Evolutionary conservation across 2,329 filamentous ascomycete species (phyloP), one percentile per base, ranked within the genome.

Genomic region (Cercospora brassicicola): DNA sequence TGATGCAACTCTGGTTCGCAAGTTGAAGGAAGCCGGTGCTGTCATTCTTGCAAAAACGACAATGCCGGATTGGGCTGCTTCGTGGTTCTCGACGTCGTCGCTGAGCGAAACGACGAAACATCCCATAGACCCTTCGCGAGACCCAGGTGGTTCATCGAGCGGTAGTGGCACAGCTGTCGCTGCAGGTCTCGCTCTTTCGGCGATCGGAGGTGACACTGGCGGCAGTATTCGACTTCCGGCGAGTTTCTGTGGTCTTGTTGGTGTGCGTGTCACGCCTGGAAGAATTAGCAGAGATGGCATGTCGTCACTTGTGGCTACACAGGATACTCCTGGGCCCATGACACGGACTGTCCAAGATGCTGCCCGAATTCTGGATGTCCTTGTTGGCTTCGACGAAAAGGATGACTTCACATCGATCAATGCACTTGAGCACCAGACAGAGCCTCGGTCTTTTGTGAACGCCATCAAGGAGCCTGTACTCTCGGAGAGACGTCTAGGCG

Each of bases 161-260:
- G 75, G 75, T 11, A 75, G 71, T 15, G 75, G 71, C 33, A 74
- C 74, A n/a, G 76, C 73, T 15, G 70, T 77, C 1, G 76, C 72
- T 8, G 69, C 74, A 10, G 68, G 67, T 3, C 71, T 76, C 59
- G 74, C 72, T 23, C 53, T 76, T 6, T 70, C 73, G 18, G 75
- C 72, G 15, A 73, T 77, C 2, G 71, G 75, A 11, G 73, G 72
- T 33, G 75, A 77, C 62, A 77, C 75, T 13, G 75, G 74, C 20
- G 73, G 74, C 4, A 72, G 69, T 23, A 73, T 76, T 6, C 66
- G 74, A 15, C 56, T 74, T 18, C 74, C 74, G 3, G 61, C 74
- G 8, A 70, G 67, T 33, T 75, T 75, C 60, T 75, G 74, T 51
- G 73, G 73, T 10, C 62, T 76, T 3, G 74, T 76, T 18, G 73